Evolutionary conservation across 192 early-diverging fungal genomes (phyloP).

Genomic region (Cetraspora pellucida): DNA sequence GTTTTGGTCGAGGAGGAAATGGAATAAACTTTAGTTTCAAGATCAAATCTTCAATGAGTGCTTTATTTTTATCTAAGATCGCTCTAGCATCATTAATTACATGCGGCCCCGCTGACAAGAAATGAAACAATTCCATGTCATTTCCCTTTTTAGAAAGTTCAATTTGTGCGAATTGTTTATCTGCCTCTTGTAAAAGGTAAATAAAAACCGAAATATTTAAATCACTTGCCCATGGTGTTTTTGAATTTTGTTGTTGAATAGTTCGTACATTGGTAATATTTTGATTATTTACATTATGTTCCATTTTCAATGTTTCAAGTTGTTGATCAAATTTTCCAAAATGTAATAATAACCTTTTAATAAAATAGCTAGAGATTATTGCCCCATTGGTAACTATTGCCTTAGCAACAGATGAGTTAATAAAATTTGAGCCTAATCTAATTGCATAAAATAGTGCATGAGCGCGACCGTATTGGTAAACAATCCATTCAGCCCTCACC

Average conservation of each 20-base stretch:
- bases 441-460: neutral
- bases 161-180: neutral
- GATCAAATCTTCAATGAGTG: neutral
- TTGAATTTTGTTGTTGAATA: constrained; percentile 1
- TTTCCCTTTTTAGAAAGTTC: neutral
- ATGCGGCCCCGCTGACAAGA: neutral
- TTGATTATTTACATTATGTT: neutral
- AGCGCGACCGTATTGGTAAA: too few relatives aligned
- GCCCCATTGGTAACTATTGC: too few relatives aligned
- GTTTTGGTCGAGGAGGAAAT: constrained; percentile 8
- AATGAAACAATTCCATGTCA: constrained; percentile 28
- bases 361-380: too few relatives aligned
- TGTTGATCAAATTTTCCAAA: constrained; percentile 17
- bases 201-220: neutral
- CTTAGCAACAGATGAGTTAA: too few relatives aligned
- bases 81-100: neutral
- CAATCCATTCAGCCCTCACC: neutral
- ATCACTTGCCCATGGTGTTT: neutral
- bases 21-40: neutral
- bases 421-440: neutral
- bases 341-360: neutral
- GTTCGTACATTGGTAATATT: neutral
- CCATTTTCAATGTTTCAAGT: neutral
- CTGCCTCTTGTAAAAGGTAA: neutral
- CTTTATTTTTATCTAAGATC: neutral